Percentiles rank a stretch among this genome's conserved stretches.
Evolutionary conservation across 2,329 filamentous ascomycete genomes (phyloP).

Genomic region (Cercospora beticola): DNA sequence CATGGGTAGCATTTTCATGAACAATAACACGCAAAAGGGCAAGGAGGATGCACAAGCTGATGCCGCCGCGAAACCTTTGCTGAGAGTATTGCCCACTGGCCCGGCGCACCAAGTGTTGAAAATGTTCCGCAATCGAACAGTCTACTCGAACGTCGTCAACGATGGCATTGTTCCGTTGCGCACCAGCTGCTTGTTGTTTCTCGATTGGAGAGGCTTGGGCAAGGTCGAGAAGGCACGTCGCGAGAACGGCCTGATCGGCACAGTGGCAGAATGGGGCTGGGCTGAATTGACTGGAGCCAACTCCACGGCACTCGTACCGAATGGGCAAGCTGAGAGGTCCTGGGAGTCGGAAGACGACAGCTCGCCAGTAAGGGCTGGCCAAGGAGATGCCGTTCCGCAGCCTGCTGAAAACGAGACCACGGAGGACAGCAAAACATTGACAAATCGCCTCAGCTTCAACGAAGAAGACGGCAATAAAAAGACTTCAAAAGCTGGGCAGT

Average conservation of each 20-base stretch:
- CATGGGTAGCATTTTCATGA: slow-evolving; percentile 76
- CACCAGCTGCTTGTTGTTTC: slow-evolving; percentile 91
- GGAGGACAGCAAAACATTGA: slow-evolving; percentile 53
- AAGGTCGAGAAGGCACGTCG: slow-evolving; percentile 91
- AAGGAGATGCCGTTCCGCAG: slow-evolving; percentile 60
- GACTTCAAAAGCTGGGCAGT: slow-evolving; percentile 26
- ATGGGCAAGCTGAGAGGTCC: slow-evolving; percentile 26
- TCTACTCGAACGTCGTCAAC: slow-evolving; percentile 97
- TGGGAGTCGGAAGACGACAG: slow-evolving; percentile 30
- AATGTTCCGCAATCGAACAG: slow-evolving; percentile 84
- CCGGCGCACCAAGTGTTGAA: slow-evolving; percentile 83
- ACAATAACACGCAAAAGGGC: slow-evolving; percentile 48
- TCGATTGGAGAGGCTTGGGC: slow-evolving; percentile 93
- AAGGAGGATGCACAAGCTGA: slow-evolving; percentile 56
- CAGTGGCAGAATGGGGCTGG: slow-evolving; percentile 91
- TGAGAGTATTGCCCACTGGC: slow-evolving; percentile 86
- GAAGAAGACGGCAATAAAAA: slow-evolving; percentile 47
- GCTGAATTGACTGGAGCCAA: slow-evolving; percentile 78
- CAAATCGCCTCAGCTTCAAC: slow-evolving; percentile 32
- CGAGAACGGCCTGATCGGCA: slow-evolving; percentile 89
- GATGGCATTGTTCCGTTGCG: slow-evolving; percentile 93
- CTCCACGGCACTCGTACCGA: slow-evolving; percentile 53
- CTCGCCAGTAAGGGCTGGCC: slow-evolving; percentile 29
- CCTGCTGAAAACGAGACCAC: slow-evolving; percentile 64
- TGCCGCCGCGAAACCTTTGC: slow-evolving; percentile 80